A percentile compares a stretch with the other conserved stretches of the same genome.
Evolutionary conservation across 768 basidiomycete species (phyloP).

Genomic region (Phylloporus sp.): DNA sequence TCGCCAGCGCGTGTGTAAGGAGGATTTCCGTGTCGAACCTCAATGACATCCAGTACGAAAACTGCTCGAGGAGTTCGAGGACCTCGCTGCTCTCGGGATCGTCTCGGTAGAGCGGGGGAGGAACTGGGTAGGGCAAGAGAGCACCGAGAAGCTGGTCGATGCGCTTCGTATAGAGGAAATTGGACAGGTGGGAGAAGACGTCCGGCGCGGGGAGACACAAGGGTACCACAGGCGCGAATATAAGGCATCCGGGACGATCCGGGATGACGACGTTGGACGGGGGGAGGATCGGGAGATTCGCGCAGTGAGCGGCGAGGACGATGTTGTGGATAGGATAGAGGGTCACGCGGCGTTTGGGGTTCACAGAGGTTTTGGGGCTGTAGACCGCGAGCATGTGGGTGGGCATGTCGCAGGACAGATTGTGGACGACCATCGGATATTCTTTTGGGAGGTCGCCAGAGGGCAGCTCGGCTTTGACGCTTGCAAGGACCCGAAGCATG

Average conservation of each 20-base stretch:
- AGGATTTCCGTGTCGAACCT: slow-evolving; percentile 23
- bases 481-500: slow-evolving; percentile 30
- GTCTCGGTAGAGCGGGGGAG: slow-evolving; percentile 20
- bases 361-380: slow-evolving; percentile 18
- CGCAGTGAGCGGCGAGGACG: slow-evolving; percentile 29
- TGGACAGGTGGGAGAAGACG: slow-evolving; percentile 60
- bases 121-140: slow-evolving; percentile 49
- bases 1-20: slow-evolving; percentile 30
- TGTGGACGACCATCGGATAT: slow-evolving; percentile 22
- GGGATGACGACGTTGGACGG: slow-evolving; percentile 12
- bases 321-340: slow-evolving; percentile 36
- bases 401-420: slow-evolving; percentile 30
- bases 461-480: slow-evolving; percentile 19
- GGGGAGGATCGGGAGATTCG: slow-evolving; percentile 26
- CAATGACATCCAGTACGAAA: slow-evolving; percentile 14
- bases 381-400: slow-evolving; percentile 32
- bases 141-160: slow-evolving; percentile 52
- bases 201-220: slow-evolving; percentile 66
- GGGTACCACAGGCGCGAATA: slow-evolving; percentile 57
- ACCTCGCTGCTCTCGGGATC: slow-evolving; percentile 21
- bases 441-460: slow-evolving; percentile 27
- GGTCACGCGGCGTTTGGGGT: slow-evolving; percentile 28
- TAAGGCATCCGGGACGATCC: slow-evolving; percentile 13
- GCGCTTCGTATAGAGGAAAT: slow-evolving; percentile 66
- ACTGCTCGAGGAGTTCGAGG: slow-evolving; percentile 10